Evolutionary conservation across 345 rosid species (phyloP).

Genomic region (Balakata baccata): DNA sequence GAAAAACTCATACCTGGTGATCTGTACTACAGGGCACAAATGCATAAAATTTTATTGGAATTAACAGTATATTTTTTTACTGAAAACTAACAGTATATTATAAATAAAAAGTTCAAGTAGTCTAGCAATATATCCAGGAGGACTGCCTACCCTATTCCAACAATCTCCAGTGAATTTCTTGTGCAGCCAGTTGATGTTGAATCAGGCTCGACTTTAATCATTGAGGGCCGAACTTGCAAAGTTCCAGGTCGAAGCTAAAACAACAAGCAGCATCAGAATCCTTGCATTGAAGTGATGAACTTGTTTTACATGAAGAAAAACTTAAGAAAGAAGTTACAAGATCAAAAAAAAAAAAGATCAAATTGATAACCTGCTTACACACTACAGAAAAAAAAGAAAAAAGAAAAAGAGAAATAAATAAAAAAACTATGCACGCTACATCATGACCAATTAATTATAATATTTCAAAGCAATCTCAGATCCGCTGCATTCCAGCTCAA

Average conservation of each 20-base stretch:
- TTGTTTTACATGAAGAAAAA: background rate
- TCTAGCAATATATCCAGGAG: background rate
- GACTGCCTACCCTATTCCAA: constrained; percentile 52
- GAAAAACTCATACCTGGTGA: background rate
- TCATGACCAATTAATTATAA: too few species aligned
- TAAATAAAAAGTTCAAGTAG: too few species aligned
- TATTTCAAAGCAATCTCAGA: too few species aligned
- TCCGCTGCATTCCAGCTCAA: too few species aligned
- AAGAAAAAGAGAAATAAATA: background rate
- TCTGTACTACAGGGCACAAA: background rate
- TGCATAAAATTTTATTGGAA: background rate
- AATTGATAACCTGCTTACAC: too few species aligned
- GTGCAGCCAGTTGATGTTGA: constrained; percentile 25
- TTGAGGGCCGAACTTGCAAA: constrained; percentile 55
- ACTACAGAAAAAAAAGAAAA: background rate
- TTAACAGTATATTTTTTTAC: background rate
- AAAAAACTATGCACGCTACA: background rate
- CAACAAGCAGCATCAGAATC: background rate
- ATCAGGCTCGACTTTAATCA: constrained; percentile 63
- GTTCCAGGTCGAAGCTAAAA: constrained; percentile 48
- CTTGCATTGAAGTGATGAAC: background rate
- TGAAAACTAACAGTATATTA: too few species aligned
- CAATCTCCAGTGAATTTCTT: constrained; percentile 57
- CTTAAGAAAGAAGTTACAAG: background rate
- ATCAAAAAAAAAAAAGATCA: too few species aligned